A percentile compares a stretch with the other conserved stretches of the same genome.
These are phyloP conservation scores for Trichomonascaceae sp. DNA, from an alignment of 1,139 yeast genomes.

Conservation along the genomic window DNA sequence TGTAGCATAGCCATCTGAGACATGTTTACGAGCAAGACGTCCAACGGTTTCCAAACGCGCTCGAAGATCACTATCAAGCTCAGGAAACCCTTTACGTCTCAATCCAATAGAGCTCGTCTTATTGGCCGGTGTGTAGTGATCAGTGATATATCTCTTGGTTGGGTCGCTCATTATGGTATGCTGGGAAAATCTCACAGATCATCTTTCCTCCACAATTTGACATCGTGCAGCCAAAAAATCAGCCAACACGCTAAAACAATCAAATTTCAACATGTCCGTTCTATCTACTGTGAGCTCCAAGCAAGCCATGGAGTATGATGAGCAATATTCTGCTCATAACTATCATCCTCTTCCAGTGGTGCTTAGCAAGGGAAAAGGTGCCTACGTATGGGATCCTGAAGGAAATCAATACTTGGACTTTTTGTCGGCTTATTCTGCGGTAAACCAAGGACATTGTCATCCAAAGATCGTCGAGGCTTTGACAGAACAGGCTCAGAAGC, in stretches of 20 bases:
- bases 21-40: constrained; percentile 28
- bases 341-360: constrained; percentile 97
- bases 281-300: constrained; percentile 45
- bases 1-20: constrained; percentile 29
- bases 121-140: neutral
- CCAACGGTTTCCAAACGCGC: constrained; percentile 26
- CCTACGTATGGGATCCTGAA: constrained; percentile 98
- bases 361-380: constrained; percentile 78
- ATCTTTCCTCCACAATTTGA: neutral
- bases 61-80: constrained; percentile 23
- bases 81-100: constrained; percentile 18
- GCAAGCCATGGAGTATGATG: constrained; percentile 64
- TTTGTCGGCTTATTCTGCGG: constrained; percentile 91
- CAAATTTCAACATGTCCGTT: neutral
- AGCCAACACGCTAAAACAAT: neutral
- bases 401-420: constrained; percentile 67
- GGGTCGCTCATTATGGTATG: neutral
- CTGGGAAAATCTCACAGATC: neutral
- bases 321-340: constrained; percentile 87
- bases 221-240: neutral
- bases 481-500: constrained; percentile 74
- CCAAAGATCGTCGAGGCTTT: constrained; percentile 85
- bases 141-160: neutral
- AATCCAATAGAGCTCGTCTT: constrained; percentile 8
- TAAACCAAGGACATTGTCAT: constrained; percentile 97